These are phyloP conservation scores for Alternaria brassicae DNA, from an alignment of 2,329 filamentous ascomycete species.

Conservation along the genomic window DNA sequence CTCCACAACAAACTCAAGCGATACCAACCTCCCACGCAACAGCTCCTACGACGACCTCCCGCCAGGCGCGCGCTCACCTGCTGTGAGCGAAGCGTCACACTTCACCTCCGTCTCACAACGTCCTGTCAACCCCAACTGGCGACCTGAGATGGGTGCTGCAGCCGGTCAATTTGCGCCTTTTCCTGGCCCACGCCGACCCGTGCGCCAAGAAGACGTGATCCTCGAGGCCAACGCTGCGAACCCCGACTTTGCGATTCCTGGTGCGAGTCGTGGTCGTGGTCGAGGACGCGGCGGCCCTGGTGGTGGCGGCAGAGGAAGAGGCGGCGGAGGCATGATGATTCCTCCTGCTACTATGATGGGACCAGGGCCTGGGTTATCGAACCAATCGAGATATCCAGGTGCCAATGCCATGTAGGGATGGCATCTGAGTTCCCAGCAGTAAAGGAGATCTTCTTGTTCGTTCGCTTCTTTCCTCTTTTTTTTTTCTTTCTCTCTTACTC, in stretches of 20 bases:
- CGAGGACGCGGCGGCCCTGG: conserved; percentile 36
- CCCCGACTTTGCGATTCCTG: conserved; percentile 82
- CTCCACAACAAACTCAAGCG: conserved; percentile 33
- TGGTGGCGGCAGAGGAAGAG: conserved; percentile 33
- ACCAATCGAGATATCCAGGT: conserved; percentile 45
- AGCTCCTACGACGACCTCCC: conserved; percentile 70
- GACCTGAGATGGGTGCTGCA: conserved; percentile 56
- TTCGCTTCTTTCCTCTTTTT: neutral
- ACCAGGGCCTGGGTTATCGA: conserved; percentile 34
- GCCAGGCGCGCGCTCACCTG: conserved; percentile 71
- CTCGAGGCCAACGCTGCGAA: conserved; percentile 69
- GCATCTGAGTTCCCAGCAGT: neutral
- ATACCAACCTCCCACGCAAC: conserved; percentile 50
- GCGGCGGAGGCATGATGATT: conserved; percentile 37
- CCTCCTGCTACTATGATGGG: conserved; percentile 37
- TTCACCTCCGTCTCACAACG: conserved; percentile 93
- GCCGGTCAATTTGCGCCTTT: conserved; percentile 50
- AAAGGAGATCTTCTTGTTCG: neutral
- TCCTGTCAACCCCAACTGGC: conserved; percentile 87
- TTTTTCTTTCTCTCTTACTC: neutral
- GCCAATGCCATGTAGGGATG: conserved; percentile 40
- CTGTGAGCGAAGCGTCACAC: conserved; percentile 77
- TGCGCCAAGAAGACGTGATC: conserved; percentile 72
- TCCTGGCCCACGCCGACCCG: conserved; percentile 35
- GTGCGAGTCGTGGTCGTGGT: conserved; percentile 47